Percentiles rank a stretch among this genome's conserved stretches.
phyloP scores from a whole-genome alignment of 768 basidiomycete genomes.

The Cystobasidium tubakii region DNA sequence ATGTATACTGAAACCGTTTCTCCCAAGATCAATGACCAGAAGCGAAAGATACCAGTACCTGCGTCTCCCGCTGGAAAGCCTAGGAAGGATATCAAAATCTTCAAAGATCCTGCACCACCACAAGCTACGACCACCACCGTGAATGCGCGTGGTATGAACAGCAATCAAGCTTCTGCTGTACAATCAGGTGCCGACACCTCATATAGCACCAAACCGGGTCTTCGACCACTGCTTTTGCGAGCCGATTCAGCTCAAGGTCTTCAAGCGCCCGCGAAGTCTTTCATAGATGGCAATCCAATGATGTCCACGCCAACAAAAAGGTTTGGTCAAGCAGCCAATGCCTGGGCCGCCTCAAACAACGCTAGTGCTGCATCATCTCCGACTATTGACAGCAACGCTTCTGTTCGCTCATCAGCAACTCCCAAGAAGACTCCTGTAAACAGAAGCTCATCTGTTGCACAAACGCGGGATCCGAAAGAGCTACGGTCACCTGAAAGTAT shows the following conservation, averaged over 20 bases:
- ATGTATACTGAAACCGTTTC: neutral
- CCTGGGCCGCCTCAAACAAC: constrained; percentile 7
- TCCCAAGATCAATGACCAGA: neutral
- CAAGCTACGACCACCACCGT: neutral
- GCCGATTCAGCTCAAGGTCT: constrained; percentile 8
- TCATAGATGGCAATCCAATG: constrained; percentile 3
- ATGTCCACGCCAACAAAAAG: constrained; percentile 14
- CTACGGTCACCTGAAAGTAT: constrained; percentile 22
- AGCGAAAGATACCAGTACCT: neutral
- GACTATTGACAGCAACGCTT: neutral
- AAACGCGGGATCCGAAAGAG: constrained; percentile 24
- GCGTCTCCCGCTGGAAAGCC: neutral
- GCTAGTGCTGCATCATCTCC: neutral
- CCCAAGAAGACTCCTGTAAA: neutral
- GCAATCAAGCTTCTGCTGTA: neutral
- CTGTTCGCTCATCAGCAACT: neutral
- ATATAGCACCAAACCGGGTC: neutral
- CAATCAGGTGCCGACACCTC: neutral
- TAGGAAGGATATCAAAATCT: neutral
- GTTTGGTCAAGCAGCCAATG: constrained; percentile 2
- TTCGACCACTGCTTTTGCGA: constrained; percentile 16
- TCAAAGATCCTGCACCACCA: constrained; percentile 1
- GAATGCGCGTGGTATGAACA: neutral
- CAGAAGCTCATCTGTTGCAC: neutral
- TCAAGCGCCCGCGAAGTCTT: neutral